phyloP scores from a whole-genome alignment of 192 early-diverging fungal genomes.

The Spizellomyces sp. region DNA sequence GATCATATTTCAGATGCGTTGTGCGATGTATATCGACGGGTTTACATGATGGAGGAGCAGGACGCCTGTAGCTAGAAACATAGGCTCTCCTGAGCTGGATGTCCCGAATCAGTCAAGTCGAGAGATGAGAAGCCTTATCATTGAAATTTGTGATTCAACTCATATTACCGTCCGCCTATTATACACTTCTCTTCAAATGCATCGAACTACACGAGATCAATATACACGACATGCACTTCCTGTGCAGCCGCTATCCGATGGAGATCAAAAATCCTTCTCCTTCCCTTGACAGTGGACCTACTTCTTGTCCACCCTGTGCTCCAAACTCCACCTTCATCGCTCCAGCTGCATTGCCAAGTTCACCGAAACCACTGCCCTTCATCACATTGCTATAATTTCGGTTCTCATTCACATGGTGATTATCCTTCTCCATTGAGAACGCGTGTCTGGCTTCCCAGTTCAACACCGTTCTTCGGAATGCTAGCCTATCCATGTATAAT shows the following conservation, averaged over 20 bases:
- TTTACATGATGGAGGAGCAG: no score
- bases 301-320: not conserved
- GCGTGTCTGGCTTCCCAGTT: constrained; percentile 8
- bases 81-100: no score
- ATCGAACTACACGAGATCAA: no score
- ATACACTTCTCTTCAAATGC: no score
- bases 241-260: not conserved
- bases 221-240: no score
- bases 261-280: not conserved
- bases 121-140: no score
- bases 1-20: no score
- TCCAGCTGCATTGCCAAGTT: not conserved
- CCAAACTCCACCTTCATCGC: not conserved
- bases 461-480: constrained; percentile 34
- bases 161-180: no score
- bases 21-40: no score
- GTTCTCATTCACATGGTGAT: not conserved
- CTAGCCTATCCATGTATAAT: constrained; percentile 63
- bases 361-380: not conserved
- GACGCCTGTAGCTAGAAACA: no score
- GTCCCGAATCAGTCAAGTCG: no score
- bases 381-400: not conserved
- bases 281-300: not conserved
- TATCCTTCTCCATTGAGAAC: not conserved
- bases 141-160: no score